These are phyloP conservation scores for Linum usitatissimum DNA, from an alignment of 345 rosid genomes.

Conservation along the genomic window DNA sequence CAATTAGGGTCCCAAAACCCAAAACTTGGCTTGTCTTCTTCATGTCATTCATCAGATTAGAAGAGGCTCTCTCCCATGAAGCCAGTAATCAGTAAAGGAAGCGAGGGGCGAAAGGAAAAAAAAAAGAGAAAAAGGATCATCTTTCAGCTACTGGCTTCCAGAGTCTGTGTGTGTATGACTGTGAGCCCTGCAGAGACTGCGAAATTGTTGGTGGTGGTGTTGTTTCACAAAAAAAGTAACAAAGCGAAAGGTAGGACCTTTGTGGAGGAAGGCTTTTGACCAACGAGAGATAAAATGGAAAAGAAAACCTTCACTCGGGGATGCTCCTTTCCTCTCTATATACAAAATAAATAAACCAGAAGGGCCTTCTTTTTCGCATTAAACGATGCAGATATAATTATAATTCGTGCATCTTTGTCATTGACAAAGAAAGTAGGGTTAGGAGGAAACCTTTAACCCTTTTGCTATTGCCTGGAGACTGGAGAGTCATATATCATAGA, in stretches of 20 bases:
- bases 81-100: constrained; percentile 22
- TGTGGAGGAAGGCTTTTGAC: constrained; percentile 1
- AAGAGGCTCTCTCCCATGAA: constrained; percentile 12
- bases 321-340: background rate
- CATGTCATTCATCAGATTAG: constrained; percentile 14
- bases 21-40: constrained; percentile 25
- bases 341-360: background rate
- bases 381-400: constrained; percentile 33
- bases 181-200: too few relatives aligned
- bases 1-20: constrained; percentile 19
- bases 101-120: constrained; percentile 12
- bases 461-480: constrained; percentile 2
- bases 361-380: constrained; percentile 15
- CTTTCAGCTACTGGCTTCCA: constrained; percentile 31
- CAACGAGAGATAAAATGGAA: background rate
- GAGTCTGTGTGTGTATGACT: too few relatives aligned
- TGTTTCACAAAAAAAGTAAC: constrained; percentile 26
- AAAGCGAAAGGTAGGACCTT: constrained; percentile 17
- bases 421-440: constrained; percentile 23
- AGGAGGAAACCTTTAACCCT: background rate
- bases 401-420: constrained; percentile 35
- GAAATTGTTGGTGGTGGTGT: constrained; percentile 16
- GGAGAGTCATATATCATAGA: constrained; percentile 5
- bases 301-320: background rate
- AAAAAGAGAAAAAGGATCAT: constrained; percentile 21